Percentiles rank a stretch among this genome's conserved stretches.
These are phyloP conservation scores for Eremothecium cymbalariae DNA, from an alignment of 1,139 yeast genomes.

Conservation along the genomic window DNA sequence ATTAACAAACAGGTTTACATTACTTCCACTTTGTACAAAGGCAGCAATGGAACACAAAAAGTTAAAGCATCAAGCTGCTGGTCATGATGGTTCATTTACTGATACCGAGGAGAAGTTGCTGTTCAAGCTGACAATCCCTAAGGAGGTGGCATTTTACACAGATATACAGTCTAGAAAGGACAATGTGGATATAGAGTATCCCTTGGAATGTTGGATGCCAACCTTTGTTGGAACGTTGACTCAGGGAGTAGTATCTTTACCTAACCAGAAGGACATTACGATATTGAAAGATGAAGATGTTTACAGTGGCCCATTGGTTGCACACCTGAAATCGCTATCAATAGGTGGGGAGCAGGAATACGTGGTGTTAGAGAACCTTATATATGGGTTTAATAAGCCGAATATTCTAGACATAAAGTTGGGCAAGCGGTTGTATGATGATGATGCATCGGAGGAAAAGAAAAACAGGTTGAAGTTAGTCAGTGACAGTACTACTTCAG, in stretches of 20 bases:
- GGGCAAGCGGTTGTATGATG: constrained; percentile 66
- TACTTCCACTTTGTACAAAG: too few relatives aligned
- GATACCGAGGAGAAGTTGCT: constrained; percentile 57
- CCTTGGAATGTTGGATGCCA: constrained; percentile 49
- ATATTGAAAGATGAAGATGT: constrained; percentile 7
- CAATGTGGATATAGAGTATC: constrained; percentile 29
- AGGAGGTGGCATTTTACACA: constrained; percentile 67
- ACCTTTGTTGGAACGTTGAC: constrained; percentile 36
- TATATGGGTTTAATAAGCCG: constrained; percentile 56
- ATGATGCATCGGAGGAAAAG: constrained; percentile 50
- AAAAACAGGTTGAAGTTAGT: constrained; percentile 53
- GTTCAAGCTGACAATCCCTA: constrained; percentile 55
- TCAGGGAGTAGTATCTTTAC: constrained; percentile 3
- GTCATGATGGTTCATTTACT: constrained; percentile 73
- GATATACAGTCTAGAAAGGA: constrained; percentile 14
- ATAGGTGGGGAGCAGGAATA: constrained; percentile 32
- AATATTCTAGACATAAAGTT: constrained; percentile 76
- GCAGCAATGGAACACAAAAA: constrained; percentile 11
- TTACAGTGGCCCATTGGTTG: too few relatives aligned
- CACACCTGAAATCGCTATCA: too few relatives aligned
- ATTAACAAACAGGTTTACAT: too few relatives aligned
- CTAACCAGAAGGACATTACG: background rate
- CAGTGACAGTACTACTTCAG: constrained; percentile 67
- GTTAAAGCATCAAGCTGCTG: constrained; percentile 62
- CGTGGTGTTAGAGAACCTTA: constrained; percentile 68